Percentiles rank a stretch among this genome's conserved stretches.
Conservation (phyloP, 345 rosid genomes). For the Syzygium aqueum region DNA sequence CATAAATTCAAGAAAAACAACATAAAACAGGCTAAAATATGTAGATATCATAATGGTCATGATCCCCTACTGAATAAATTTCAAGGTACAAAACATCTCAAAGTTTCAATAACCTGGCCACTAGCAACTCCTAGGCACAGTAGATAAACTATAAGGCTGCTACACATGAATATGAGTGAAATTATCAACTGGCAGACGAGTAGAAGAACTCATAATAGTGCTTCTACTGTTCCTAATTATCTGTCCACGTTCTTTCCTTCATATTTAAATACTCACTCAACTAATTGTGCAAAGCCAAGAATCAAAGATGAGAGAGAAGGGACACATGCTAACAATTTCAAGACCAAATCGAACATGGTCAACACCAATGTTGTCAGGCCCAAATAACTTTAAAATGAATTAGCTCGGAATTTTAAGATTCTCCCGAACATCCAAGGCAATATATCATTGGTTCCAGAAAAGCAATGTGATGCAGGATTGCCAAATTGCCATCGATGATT, state of each 20-base stretch:
- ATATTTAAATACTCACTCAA: neutral
- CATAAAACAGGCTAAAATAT: neutral
- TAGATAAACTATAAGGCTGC: neutral
- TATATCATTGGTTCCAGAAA: neutral
- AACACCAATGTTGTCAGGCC: neutral
- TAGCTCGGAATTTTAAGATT: neutral
- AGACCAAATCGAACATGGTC: neutral
- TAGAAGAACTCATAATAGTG: neutral
- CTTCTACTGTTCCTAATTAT: neutral
- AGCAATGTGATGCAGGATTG: neutral
- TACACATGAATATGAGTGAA: neutral
- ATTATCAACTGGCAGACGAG: neutral
- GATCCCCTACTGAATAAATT: neutral
- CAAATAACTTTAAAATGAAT: neutral
- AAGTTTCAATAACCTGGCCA: neutral
- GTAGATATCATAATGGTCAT: neutral
- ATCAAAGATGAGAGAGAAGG: neutral
- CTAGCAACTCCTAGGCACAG: neutral
- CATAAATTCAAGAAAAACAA: neutral
- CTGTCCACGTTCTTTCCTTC: neutral
- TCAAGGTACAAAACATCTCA: neutral
- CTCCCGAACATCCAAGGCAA: neutral
- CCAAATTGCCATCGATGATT: neutral
- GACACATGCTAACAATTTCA: neutral
- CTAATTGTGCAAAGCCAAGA: neutral